phyloP scores from a whole-genome alignment of 129 eudicot genomes.

The Artemisia argyi region DNA sequence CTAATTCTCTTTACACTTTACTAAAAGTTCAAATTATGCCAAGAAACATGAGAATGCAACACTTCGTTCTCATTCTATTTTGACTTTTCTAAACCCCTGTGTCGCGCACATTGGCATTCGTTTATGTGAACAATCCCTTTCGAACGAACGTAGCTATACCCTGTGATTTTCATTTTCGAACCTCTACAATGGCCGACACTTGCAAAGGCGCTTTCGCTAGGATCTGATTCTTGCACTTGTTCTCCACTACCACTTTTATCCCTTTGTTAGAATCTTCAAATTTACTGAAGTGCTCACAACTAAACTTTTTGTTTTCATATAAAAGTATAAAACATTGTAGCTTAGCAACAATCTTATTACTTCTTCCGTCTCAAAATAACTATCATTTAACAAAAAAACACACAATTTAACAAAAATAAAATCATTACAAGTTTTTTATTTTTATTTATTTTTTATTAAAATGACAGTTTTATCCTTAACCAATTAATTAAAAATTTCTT shows the following conservation, averaged over 20 bases:
- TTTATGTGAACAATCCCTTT: not conserved
- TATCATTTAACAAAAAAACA: too few species aligned
- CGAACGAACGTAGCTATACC: not conserved
- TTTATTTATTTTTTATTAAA: too few species aligned
- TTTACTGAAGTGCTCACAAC: too few species aligned
- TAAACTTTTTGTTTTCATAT: not conserved
- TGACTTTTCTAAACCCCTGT: not conserved
- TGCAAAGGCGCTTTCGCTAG: not conserved
- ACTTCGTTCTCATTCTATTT: not conserved
- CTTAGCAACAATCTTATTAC: not conserved
- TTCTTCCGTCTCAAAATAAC: too few species aligned
- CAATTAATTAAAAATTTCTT: too few species aligned
- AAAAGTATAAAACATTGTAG: not conserved
- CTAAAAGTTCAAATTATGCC: conserved; percentile 15
- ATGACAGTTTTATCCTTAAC: too few species aligned
- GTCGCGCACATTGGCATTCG: not conserved
- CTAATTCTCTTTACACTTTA: conserved; percentile 20
- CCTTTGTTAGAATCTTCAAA: not conserved
- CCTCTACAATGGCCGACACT: conserved; percentile 4
- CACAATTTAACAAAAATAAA: too few species aligned
- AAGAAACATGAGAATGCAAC: not conserved
- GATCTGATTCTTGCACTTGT: conserved; percentile 6
- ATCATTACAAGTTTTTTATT: too few species aligned
- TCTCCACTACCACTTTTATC: not conserved
- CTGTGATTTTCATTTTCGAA: not conserved